A percentile compares a stretch with the other conserved stretches of the same genome.
Conservation (phyloP, 2,329 filamentous ascomycete species). For the Neonectria coccinea region DNA sequence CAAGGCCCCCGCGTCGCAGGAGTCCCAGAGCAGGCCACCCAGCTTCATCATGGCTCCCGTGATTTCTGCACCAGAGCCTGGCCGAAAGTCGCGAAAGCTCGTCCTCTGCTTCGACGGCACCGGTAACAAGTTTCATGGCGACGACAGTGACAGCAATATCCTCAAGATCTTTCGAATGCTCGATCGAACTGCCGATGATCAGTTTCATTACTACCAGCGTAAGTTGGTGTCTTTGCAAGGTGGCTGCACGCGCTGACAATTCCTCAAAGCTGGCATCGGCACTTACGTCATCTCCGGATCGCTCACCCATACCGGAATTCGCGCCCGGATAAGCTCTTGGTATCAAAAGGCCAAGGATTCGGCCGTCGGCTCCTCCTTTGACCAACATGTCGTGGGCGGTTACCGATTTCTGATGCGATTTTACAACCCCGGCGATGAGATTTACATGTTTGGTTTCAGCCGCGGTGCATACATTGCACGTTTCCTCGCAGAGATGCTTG, state of each 20-base stretch:
- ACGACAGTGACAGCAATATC: constrained; percentile 74
- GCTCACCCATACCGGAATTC: constrained; percentile 67
- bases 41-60: constrained; percentile 38
- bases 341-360: constrained; percentile 82
- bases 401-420: constrained; percentile 84
- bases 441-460: constrained; percentile 81
- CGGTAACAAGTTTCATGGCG: constrained; percentile 72
- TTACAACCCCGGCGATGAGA: constrained; percentile 72
- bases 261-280: constrained; percentile 71
- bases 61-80: constrained; percentile 25
- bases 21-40: constrained; percentile 39
- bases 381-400: constrained; percentile 84
- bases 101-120: constrained; percentile 74
- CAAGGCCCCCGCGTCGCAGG: constrained; percentile 29
- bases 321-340: constrained; percentile 72
- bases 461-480: constrained; percentile 79
- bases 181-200: constrained; percentile 70
- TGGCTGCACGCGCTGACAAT: constrained; percentile 6
- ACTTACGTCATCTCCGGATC: constrained; percentile 75
- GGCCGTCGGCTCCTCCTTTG: constrained; percentile 83
- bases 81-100: constrained; percentile 57
- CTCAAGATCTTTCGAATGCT: constrained; percentile 79
- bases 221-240: constrained; percentile 38
- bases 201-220: constrained; percentile 75
- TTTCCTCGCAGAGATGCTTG: constrained; percentile 85